Conservation (phyloP, 1,284 basidiomycete species). For the Tilletia horrida region DNA sequence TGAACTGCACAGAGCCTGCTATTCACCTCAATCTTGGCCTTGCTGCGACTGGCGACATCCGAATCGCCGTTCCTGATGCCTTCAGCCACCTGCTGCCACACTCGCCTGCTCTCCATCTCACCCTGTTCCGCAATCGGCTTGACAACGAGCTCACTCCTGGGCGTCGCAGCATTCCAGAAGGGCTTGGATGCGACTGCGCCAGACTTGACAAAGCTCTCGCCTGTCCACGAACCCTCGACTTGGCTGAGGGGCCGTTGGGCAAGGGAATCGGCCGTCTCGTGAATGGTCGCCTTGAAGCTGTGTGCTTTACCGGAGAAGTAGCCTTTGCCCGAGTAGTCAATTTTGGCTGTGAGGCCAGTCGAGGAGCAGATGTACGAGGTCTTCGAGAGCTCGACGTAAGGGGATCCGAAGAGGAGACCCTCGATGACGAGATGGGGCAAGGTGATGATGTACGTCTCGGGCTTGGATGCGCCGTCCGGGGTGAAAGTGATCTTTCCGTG, state of each 20-base stretch:
- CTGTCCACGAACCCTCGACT: slow-evolving; percentile 86
- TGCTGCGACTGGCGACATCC: slow-evolving; percentile 82
- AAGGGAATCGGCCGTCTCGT: slow-evolving; percentile 57
- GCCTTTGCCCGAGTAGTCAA: slow-evolving; percentile 81
- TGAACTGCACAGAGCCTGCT: no score
- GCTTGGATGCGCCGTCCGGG: slow-evolving; percentile 62
- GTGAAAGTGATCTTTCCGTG: slow-evolving; percentile 78
- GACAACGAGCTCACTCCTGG: slow-evolving; percentile 70
- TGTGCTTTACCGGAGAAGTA: slow-evolving; percentile 93
- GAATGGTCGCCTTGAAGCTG: slow-evolving; percentile 78
- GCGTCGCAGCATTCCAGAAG: slow-evolving; percentile 60
- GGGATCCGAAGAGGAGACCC: slow-evolving; percentile 60
- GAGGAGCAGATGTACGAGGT: slow-evolving; percentile 78
- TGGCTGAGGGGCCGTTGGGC: slow-evolving; percentile 60
- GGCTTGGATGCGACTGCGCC: slow-evolving; percentile 39
- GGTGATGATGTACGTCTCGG: slow-evolving; percentile 76
- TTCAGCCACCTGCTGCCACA: slow-evolving; percentile 83
- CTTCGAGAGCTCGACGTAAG: slow-evolving; percentile 80
- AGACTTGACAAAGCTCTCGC: slow-evolving; percentile 60
- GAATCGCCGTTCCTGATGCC: slow-evolving; percentile 89
- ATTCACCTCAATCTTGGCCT: slow-evolving; percentile 73
- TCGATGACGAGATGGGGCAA: slow-evolving; percentile 62
- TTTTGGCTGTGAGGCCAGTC: slow-evolving; percentile 68
- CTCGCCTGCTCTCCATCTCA: slow-evolving; percentile 78
- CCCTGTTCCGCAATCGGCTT: slow-evolving; percentile 65